A percentile compares a stretch with the other conserved stretches of the same genome.
Conservation (phyloP, 345 rosid species). For the Dipteronia dyeriana region DNA sequence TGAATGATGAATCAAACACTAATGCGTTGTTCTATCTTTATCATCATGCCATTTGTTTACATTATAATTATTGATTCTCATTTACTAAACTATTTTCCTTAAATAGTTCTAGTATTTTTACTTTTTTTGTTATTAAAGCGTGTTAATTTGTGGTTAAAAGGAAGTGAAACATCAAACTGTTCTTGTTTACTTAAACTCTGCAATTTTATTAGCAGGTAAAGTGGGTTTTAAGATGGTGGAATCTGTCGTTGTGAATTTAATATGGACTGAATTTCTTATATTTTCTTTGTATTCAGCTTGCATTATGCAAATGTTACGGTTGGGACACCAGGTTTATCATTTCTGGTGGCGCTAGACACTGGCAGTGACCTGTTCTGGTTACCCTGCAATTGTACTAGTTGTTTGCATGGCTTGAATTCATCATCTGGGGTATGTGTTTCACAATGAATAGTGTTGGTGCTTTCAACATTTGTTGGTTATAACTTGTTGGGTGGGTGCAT, state of each 20-base stretch:
- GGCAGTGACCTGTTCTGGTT: constrained; percentile 97
- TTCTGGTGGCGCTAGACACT: constrained; percentile 86
- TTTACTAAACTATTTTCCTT: background rate
- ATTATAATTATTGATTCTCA: background rate
- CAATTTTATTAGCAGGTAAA: background rate
- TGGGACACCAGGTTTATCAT: constrained; percentile 73
- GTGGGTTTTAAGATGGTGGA: background rate
- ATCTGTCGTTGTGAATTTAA: background rate
- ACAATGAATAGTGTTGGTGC: background rate
- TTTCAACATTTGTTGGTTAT: background rate
- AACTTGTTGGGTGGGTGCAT: background rate
- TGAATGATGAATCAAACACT: background rate
- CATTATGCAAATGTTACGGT: constrained; percentile 81
- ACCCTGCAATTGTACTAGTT: constrained; percentile 79
- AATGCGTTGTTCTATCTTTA: background rate
- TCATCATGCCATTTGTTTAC: background rate
- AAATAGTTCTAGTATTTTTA: too few species aligned
- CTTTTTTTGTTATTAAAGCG: too few species aligned
- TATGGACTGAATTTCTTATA: background rate
- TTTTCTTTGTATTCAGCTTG: constrained; percentile 52
- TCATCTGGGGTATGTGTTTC: constrained; percentile 46
- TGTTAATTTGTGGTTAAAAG: background rate
- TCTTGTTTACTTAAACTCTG: background rate
- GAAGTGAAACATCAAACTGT: background rate
- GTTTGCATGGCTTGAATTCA: constrained; percentile 43